A percentile compares a stretch with the other conserved stretches of the same genome.
Conservation (phyloP, 495 filamentous ascomycete species). For the Parathielavia appendiculata region DNA sequence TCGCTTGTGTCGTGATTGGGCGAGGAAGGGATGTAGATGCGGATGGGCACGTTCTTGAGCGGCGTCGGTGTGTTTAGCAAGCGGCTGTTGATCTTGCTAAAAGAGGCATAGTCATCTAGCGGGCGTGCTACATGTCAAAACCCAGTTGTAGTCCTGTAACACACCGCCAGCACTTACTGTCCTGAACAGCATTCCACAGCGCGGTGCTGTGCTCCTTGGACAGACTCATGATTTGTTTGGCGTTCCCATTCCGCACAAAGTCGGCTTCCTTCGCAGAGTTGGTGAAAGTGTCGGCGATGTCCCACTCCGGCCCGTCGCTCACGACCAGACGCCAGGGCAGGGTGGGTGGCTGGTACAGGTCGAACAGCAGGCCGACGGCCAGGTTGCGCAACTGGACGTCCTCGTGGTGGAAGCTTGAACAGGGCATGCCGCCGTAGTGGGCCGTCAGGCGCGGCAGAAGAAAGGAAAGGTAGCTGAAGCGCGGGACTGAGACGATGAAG, state of each 20-base stretch:
- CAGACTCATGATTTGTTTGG: slow-evolving; percentile 87
- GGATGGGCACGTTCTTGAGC: slow-evolving; percentile 76
- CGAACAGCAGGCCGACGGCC: slow-evolving; percentile 79
- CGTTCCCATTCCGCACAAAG: slow-evolving; percentile 83
- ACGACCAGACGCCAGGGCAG: slow-evolving; percentile 77
- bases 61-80: slow-evolving; percentile 71
- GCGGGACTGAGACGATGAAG: slow-evolving; percentile 55
- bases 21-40: slow-evolving; percentile 80
- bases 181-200: slow-evolving; percentile 79
- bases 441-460: slow-evolving; percentile 70
- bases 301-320: slow-evolving; percentile 53
- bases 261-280: slow-evolving; percentile 91
- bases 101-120: slow-evolving; percentile 67
- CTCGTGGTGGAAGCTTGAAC: slow-evolving; percentile 81
- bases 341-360: slow-evolving; percentile 57
- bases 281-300: slow-evolving; percentile 84
- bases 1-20: slow-evolving; percentile 38
- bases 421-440: slow-evolving; percentile 64
- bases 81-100: slow-evolving; percentile 66
- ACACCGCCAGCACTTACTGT: slow-evolving; percentile 50
- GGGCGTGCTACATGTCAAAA: too few relatives aligned
- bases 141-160: too few relatives aligned
- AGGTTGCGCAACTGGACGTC: slow-evolving; percentile 65
- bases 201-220: slow-evolving; percentile 81
- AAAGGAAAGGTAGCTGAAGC: slow-evolving; percentile 67